Percentiles rank a stretch among this genome's conserved stretches.
Conservation (phyloP, 2,329 filamentous ascomycete genomes). For the Pseudogymnoascus sp. region DNA sequence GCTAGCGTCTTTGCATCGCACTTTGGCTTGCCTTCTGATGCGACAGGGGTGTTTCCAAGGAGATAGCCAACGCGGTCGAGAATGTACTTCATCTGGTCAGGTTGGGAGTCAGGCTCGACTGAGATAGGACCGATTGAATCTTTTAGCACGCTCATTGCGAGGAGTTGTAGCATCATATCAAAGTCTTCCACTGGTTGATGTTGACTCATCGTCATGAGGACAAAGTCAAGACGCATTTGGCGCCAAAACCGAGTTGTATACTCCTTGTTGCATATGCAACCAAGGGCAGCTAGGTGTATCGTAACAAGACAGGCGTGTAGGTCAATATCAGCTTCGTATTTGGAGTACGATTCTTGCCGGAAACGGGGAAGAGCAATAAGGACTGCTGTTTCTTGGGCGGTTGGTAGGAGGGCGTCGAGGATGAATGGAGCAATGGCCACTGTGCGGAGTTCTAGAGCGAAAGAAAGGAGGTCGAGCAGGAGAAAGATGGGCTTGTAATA, state of each 20-base stretch:
- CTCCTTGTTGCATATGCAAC: constrained; percentile 39
- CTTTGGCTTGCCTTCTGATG: constrained; percentile 20
- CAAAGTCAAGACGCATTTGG: constrained; percentile 55
- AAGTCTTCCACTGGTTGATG: constrained; percentile 59
- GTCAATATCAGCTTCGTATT: constrained; percentile 50
- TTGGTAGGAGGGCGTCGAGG: constrained; percentile 46
- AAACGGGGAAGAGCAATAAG: constrained; percentile 39
- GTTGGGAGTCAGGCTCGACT: constrained; percentile 34
- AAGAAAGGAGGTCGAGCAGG: constrained; percentile 55
- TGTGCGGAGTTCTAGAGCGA: constrained; percentile 55
- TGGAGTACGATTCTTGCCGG: constrained; percentile 35
- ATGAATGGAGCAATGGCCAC: constrained; percentile 50
- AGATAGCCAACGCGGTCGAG: constrained; percentile 33
- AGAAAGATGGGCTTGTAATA: constrained; percentile 55
- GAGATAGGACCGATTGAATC: constrained; percentile 59
- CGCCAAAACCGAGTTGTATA: constrained; percentile 42
- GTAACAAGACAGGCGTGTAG: constrained; percentile 56
- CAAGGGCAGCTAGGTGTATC: constrained; percentile 54
- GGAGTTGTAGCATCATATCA: constrained; percentile 53
- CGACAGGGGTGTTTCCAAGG: constrained; percentile 36
- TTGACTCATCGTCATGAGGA: constrained; percentile 57
- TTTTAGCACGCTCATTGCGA: constrained; percentile 57
- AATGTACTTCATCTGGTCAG: constrained; percentile 32
- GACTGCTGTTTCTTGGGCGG: constrained; percentile 50
- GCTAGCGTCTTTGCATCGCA: constrained; percentile 20